Percentiles rank a stretch among this genome's conserved stretches.
These are phyloP conservation scores for Kurtzmaniella quercitrusa DNA, from an alignment of 1,139 yeast species.

Conservation along the genomic window DNA sequence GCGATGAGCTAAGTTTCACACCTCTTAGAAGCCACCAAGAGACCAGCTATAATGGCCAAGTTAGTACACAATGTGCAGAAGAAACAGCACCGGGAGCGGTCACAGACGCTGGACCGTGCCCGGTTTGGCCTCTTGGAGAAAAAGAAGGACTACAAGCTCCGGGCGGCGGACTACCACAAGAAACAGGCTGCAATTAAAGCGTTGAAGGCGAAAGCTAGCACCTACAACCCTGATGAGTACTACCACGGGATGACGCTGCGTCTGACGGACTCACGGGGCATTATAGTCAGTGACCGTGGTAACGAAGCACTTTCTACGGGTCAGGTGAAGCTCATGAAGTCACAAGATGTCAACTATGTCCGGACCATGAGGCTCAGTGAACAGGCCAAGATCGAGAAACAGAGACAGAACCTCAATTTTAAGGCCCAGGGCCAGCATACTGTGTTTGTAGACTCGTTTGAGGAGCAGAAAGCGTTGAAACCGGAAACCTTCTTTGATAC, in stretches of 20 bases:
- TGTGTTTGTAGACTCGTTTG: conserved; percentile 69
- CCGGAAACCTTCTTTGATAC: conserved; percentile 70
- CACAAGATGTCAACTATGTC: conserved; percentile 85
- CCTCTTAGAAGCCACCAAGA: not conserved
- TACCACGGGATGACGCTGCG: conserved; percentile 84
- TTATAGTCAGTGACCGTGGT: conserved; percentile 63
- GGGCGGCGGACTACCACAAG: conserved; percentile 86
- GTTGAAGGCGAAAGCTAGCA: conserved; percentile 65
- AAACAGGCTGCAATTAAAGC: conserved; percentile 83
- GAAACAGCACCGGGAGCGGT: conserved; percentile 91
- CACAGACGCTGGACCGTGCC: conserved; percentile 73
- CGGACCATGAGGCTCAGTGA: conserved; percentile 74
- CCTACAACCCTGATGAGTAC: conserved; percentile 92
- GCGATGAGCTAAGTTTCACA: not conserved
- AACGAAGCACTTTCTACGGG: conserved; percentile 61
- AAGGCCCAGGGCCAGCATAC: conserved; percentile 70
- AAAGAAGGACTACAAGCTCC: conserved; percentile 86
- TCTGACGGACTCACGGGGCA: conserved; percentile 65
- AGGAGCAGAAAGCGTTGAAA: conserved; percentile 53
- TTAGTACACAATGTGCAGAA: conserved; percentile 87
- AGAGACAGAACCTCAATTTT: conserved; percentile 51
- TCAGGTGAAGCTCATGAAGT: conserved; percentile 76
- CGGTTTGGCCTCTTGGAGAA: conserved; percentile 84
- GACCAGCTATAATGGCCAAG: conserved; percentile 53
- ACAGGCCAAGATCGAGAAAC: conserved; percentile 56